phyloP scores from a whole-genome alignment of 768 basidiomycete species.

The Pleurotus citrinopileatus region DNA sequence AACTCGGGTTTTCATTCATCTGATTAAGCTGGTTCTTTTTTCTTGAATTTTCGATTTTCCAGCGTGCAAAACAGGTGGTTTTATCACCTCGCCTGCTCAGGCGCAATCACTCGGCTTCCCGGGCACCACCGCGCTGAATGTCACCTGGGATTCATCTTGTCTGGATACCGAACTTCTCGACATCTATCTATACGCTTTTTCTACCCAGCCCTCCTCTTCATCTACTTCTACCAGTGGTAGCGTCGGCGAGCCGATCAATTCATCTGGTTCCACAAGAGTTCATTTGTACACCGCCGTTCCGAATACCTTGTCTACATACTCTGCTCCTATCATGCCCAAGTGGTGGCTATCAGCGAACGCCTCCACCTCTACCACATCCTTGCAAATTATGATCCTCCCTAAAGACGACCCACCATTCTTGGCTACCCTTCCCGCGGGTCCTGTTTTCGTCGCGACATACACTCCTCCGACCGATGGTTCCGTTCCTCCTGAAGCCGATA shows the following conservation, averaged over 20 bases:
- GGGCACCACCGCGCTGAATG: slow-evolving; percentile 43
- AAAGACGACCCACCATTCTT: slow-evolving; percentile 48
- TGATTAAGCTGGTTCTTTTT: neutral
- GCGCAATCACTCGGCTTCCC: slow-evolving; percentile 39
- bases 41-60: no score
- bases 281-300: slow-evolving; percentile 58
- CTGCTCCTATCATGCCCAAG: slow-evolving; percentile 48
- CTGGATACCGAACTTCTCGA: slow-evolving; percentile 49
- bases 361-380: slow-evolving; percentile 24
- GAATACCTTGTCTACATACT: slow-evolving; percentile 45
- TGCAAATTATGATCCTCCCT: slow-evolving; percentile 62
- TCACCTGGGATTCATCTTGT: slow-evolving; percentile 68
- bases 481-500: slow-evolving; percentile 38
- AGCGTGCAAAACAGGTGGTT: slow-evolving; percentile 57
- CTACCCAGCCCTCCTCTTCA: slow-evolving; percentile 16
- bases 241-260: no score
- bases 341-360: slow-evolving; percentile 66
- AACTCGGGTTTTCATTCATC: neutral
- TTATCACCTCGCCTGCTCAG: slow-evolving; percentile 56
- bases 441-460: slow-evolving; percentile 68
- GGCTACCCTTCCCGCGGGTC: slow-evolving; percentile 57
- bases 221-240: neutral
- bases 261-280: slow-evolving; percentile 34
- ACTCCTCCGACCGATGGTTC: slow-evolving; percentile 35
- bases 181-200: slow-evolving; percentile 65